A percentile compares a stretch with the other conserved stretches of the same genome.
Conservation (phyloP, 495 filamentous ascomycete species). For the Aspergillus bertholletiae region DNA sequence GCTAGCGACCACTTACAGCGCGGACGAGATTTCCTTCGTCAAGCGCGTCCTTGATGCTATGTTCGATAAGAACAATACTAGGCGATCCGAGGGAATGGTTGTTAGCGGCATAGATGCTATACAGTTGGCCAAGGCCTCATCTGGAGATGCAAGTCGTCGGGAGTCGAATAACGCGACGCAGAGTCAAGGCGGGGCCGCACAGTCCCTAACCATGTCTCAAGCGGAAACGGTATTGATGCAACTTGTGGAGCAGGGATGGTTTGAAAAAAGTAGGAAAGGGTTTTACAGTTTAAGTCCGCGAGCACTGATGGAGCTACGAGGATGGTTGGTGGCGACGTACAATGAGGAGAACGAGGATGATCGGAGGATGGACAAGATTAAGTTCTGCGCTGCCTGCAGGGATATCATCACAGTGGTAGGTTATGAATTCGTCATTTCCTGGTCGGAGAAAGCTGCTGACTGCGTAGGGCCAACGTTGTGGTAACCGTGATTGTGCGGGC, state of each 20-base stretch:
- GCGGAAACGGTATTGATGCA: conserved; percentile 67
- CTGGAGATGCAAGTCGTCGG: conserved; percentile 28
- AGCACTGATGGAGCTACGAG: conserved; percentile 77
- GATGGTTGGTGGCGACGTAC: conserved; percentile 79
- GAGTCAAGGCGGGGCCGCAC: conserved; percentile 36
- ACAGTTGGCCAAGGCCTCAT: conserved; percentile 27
- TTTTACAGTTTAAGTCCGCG: conserved; percentile 75
- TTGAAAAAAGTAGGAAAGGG: conserved; percentile 65
- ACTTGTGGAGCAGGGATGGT: conserved; percentile 79
- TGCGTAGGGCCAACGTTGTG: conserved; percentile 72
- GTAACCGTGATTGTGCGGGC: conserved; percentile 59
- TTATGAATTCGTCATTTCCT: conserved; percentile 14
- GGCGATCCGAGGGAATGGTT: conserved; percentile 72
- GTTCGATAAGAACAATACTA: conserved; percentile 83
- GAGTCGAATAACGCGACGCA: conserved; percentile 30
- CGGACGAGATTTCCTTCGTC: conserved; percentile 88
- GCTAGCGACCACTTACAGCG: conserved; percentile 72
- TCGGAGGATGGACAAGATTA: conserved; percentile 56
- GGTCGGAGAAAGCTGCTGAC: not conserved
- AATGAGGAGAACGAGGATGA: conserved; percentile 62
- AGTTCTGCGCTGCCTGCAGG: conserved; percentile 83
- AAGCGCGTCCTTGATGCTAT: conserved; percentile 87
- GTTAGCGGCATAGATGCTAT: conserved; percentile 74
- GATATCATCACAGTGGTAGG: conserved; percentile 80
- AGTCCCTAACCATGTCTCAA: conserved; percentile 68